Evolutionary conservation across 148 eudicot genomes (phyloP).

Genomic region (Limonium bicolor): DNA sequence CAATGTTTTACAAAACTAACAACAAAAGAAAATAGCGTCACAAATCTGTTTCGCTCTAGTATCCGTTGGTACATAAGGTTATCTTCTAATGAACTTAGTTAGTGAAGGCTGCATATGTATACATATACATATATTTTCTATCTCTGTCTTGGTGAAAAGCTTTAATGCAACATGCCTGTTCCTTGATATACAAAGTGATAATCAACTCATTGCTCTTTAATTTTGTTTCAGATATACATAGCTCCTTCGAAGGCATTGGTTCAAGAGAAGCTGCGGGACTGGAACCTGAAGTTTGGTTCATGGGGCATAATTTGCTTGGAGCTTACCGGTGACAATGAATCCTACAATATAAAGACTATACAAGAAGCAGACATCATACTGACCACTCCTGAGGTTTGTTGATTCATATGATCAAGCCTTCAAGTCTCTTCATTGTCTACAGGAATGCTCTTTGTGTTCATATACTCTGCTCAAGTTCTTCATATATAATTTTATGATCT

Average conservation of each 20-base stretch:
- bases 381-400: constrained; percentile 87
- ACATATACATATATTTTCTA: too few relatives aligned
- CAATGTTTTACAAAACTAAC: too few relatives aligned
- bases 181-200: too few relatives aligned
- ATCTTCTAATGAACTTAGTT: too few relatives aligned
- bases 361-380: constrained; percentile 89
- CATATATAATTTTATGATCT: too few relatives aligned
- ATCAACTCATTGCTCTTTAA: constrained; percentile 1
- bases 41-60: too few relatives aligned
- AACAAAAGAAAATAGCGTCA: too few relatives aligned
- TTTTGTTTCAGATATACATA: constrained; percentile 50
- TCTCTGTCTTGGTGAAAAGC: too few relatives aligned
- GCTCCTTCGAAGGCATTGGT: constrained; percentile 98
- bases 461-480: not conserved
- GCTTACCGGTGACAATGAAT: constrained; percentile 88
- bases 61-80: too few relatives aligned
- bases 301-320: constrained; percentile 83
- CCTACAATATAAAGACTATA: constrained; percentile 45
- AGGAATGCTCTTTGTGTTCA: not conserved
- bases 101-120: too few relatives aligned
- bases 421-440: not conserved
- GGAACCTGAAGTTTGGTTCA: constrained; percentile 63
- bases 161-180: too few relatives aligned
- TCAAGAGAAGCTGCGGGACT: constrained; percentile 93
- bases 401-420: not conserved